Evolutionary conservation across 768 basidiomycete genomes (phyloP), one percentile per base, ranked within the genome.

Genomic region (Omphalotus guepiniiformis): DNA sequence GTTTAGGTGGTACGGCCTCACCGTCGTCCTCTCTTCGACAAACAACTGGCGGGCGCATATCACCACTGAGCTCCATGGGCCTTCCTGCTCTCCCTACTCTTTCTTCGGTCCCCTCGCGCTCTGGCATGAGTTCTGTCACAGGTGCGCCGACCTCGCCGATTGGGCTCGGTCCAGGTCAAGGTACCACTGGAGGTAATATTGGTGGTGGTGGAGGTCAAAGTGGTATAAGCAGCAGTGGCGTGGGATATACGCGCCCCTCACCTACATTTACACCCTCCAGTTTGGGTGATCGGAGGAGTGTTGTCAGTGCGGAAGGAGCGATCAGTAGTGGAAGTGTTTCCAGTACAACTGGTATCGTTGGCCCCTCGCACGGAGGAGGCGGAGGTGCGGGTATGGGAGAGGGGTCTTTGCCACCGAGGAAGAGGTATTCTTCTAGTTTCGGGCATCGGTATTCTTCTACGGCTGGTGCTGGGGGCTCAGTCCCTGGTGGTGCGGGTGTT

Each of bases 351-450:
- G 42, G 32, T 42, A 26, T 44, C 7, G 6, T 53, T 55, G 11
- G 47, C 30, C 41, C 43, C 28, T 35, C 47, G 13, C 30, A 43
- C 15, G 36, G 23, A 42, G 42, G 21, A n/a, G 22, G 22, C 30
- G 32, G 32, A 16, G 35, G 22, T 13, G 28, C 15, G 28, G 63
- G 65, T 46, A 63, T 64, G 39, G 64, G 61, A 43, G 63, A 70
- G 40, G 61, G 68, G 35, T 58, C 55, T 21, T 54, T 55, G 44
- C 66, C 28, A 26, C 65, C 9, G 46, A 57, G 23, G 30, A 85
- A 84, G 61, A 70, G 85, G 6, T 91, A 88, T 66, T 85, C 83
- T 37, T 87, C 84, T 54, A 85, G 81, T 51, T 91, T 91, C 59
- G 80, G 83, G 8, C 81, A 89, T 61, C 74, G 88, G 36, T 86